These are phyloP conservation scores for Neonectria neomacrospora DNA, from an alignment of 2,329 filamentous ascomycete species.

Conservation along the genomic window DNA sequence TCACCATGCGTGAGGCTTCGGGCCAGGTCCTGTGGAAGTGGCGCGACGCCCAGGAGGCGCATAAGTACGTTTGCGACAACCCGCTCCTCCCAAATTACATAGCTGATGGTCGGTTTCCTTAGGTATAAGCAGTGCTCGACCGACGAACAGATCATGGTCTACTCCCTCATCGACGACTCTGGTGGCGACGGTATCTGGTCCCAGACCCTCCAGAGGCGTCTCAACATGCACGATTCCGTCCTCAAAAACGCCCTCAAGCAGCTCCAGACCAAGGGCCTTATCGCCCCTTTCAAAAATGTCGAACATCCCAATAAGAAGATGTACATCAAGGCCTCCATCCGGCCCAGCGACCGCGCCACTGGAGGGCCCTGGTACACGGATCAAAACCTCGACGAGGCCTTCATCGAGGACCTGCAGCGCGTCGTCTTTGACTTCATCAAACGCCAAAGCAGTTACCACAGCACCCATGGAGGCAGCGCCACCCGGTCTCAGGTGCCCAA, in stretches of 20 bases:
- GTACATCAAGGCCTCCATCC: constrained; percentile 90
- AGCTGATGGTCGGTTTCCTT: constrained; percentile 28
- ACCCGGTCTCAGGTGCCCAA: constrained; percentile 61
- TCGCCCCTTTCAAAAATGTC: constrained; percentile 91
- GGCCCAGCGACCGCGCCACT: constrained; percentile 88
- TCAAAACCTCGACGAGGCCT: constrained; percentile 86
- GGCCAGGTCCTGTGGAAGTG: constrained; percentile 64
- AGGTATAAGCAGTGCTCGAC: constrained; percentile 70
- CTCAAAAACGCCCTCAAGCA: constrained; percentile 86
- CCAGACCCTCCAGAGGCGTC: constrained; percentile 81
- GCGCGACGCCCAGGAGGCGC: constrained; percentile 68
- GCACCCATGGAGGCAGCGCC: constrained; percentile 48
- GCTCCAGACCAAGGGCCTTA: constrained; percentile 82
- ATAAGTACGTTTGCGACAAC: constrained; percentile 60
- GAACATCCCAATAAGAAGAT: constrained; percentile 93
- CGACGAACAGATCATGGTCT: constrained; percentile 85
- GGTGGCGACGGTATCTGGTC: constrained; percentile 91
- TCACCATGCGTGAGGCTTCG: constrained; percentile 55
- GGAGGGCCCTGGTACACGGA: constrained; percentile 96
- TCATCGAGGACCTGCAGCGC: constrained; percentile 81
- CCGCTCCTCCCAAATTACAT: neutral
- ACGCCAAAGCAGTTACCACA: constrained; percentile 74
- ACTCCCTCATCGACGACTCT: constrained; percentile 87
- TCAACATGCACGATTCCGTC: constrained; percentile 85
- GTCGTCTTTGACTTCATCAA: constrained; percentile 81